Percentiles rank a stretch among this genome's conserved stretches.
phyloP scores from a whole-genome alignment of 176 grass and related monocot genomes.

The Melocanna baccifera region DNA sequence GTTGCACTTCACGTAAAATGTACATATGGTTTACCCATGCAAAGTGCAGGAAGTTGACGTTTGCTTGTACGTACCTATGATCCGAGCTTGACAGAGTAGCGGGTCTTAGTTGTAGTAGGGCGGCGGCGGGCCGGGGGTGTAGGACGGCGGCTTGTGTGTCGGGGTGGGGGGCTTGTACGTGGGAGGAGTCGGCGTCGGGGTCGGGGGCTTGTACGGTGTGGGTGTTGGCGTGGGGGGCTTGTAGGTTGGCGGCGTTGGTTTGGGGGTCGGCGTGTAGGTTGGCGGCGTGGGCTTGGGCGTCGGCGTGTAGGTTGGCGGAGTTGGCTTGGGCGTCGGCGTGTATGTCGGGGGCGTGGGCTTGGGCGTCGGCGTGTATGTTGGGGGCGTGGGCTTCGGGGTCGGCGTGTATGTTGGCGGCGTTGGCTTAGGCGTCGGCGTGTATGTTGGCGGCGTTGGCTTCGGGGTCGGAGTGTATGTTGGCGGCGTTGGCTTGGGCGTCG shows the following conservation, averaged over 20 bases:
- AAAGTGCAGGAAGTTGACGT: neutral
- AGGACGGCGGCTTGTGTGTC: slow-evolving; percentile 16
- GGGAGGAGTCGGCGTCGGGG: neutral
- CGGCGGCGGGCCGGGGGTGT: slow-evolving; percentile 45
- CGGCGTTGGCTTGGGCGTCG: neutral
- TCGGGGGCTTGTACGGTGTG: neutral
- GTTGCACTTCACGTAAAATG: neutral
- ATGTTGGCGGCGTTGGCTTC: neutral
- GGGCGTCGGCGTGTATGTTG: neutral
- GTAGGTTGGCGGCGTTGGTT: neutral
- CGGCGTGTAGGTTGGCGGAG: neutral
- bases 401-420: neutral
- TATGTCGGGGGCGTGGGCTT: neutral
- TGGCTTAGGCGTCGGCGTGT: neutral
- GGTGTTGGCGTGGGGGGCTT: neutral
- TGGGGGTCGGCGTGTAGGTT: neutral
- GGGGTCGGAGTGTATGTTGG: neutral
- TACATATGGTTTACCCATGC: neutral
- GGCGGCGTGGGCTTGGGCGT: neutral
- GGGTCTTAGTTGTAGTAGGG: slow-evolving; percentile 38
- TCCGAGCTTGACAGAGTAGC: neutral
- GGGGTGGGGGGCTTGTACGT: neutral
- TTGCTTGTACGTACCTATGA: slow-evolving; percentile 7
- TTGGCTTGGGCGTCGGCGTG: neutral
- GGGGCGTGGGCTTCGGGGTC: neutral